Evolutionary conservation across 2,329 filamentous ascomycete species (phyloP).

Genomic region (Pseudogymnoascus sp.): DNA sequence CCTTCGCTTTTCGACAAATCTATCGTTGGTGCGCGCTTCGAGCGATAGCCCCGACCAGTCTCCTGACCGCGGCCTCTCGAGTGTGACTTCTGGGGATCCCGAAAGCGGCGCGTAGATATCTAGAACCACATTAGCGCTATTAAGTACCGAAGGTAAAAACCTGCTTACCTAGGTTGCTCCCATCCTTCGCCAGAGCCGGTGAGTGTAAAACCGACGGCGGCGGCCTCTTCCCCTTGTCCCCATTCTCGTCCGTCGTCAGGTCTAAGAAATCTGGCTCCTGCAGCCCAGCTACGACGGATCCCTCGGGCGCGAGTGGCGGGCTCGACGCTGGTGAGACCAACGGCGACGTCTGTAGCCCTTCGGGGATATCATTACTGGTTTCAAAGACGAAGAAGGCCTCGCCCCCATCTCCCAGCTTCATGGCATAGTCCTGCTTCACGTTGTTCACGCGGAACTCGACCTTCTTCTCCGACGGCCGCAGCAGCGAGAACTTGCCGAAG

Average conservation of each 20-base stretch:
- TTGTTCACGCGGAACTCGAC: conserved; percentile 97
- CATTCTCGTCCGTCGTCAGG: conserved; percentile 36
- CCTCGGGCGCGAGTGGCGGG: conserved; percentile 53
- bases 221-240: conserved; percentile 35
- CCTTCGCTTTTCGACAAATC: conserved; percentile 35
- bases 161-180: conserved; percentile 26
- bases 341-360: conserved; percentile 87
- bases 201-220: conserved; percentile 37
- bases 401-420: conserved; percentile 96
- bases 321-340: conserved; percentile 83
- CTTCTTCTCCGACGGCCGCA: conserved; percentile 96
- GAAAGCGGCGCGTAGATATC: conserved; percentile 41
- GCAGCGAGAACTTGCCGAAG: conserved; percentile 94
- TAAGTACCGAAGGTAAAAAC: not conserved
- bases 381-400: conserved; percentile 99
- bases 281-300: conserved; percentile 38
- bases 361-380: conserved; percentile 84
- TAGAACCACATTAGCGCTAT: conserved; percentile 19
- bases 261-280: conserved; percentile 64
- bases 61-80: conserved; percentile 38
- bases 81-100: conserved; percentile 43
- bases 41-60: conserved; percentile 40
- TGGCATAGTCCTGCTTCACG: conserved; percentile 82
- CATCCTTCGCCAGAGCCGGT: conserved; percentile 26
- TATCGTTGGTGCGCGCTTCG: conserved; percentile 45